These are phyloP conservation scores for Sphagnum fallax DNA, from an alignment of 228 moss, liverwort and hornwort species.

Conservation along the genomic window DNA sequence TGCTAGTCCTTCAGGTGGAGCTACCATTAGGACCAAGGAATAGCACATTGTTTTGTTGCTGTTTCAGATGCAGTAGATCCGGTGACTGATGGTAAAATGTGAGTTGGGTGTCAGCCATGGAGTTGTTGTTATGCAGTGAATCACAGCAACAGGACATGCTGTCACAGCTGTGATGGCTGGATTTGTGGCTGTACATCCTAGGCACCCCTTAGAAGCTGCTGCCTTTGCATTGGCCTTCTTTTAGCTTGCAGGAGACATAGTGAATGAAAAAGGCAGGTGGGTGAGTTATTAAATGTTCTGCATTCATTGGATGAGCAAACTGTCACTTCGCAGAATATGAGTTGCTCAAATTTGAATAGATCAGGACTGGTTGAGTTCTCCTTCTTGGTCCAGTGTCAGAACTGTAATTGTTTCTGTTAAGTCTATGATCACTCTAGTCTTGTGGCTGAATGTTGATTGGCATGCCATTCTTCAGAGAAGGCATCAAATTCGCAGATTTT, in stretches of 20 bases:
- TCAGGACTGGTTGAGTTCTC: too few species aligned
- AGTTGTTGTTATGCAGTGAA: constrained; percentile 81
- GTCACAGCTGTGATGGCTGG: constrained; percentile 96
- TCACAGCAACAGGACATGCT: constrained; percentile 93
- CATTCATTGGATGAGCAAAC: constrained; percentile 78
- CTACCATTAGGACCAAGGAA: constrained; percentile 6
- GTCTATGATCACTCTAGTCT: too few species aligned
- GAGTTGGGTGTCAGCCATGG: constrained; percentile 91
- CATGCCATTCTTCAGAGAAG: too few species aligned
- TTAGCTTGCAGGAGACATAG: constrained; percentile 88
- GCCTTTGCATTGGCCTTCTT: constrained; percentile 86
- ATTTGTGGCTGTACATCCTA: constrained; percentile 67
- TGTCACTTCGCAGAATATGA: constrained; percentile 49
- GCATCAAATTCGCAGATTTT: too few species aligned
- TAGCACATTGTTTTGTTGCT: constrained; percentile 85
- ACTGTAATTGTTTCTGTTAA: too few species aligned
- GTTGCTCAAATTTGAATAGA: constrained; percentile 78
- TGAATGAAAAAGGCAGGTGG: constrained; percentile 71
- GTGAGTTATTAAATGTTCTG: constrained; percentile 80
- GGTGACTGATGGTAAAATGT: constrained; percentile 86
- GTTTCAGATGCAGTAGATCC: constrained; percentile 88
- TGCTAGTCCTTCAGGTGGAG: too few species aligned
- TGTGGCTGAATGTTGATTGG: too few species aligned
- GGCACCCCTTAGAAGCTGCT: constrained; percentile 67
- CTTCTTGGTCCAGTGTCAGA: too few species aligned